A percentile compares a stretch with the other conserved stretches of the same genome.
Conservation (phyloP, 345 rosid species). For the Eucalyptus brandiana region DNA sequence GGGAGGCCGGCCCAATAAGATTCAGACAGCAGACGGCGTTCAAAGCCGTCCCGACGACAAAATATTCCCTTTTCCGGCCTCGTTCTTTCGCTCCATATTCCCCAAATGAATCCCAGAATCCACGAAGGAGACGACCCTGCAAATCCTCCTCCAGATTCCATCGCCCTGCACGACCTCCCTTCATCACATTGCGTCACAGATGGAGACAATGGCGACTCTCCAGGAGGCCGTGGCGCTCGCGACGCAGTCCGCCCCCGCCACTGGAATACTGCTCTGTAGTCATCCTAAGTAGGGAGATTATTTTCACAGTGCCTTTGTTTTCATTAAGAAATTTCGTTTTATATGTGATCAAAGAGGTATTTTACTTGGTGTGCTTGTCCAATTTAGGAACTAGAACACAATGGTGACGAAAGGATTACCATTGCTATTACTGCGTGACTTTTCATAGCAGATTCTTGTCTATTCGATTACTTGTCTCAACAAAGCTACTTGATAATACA, state of each 20-base stretch:
- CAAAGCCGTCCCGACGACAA: background rate
- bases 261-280: conserved; percentile 1
- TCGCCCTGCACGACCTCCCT: background rate
- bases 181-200: background rate
- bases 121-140: background rate
- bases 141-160: background rate
- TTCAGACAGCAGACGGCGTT: background rate
- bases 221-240: conserved; percentile 57
- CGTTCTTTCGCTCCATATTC: background rate
- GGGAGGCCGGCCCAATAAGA: background rate
- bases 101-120: background rate
- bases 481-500: too few species aligned
- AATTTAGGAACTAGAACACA: too few species aligned
- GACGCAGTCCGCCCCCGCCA: conserved; percentile 34
- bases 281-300: too few species aligned
- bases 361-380: too few species aligned
- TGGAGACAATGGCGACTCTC: conserved; percentile 36
- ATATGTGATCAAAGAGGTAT: too few species aligned
- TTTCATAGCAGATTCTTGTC: too few species aligned
- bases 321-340: too few species aligned
- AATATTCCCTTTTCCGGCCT: background rate
- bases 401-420: too few species aligned
- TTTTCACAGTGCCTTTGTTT: too few species aligned
- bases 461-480: too few species aligned
- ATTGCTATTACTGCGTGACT: too few species aligned